Evolutionary conservation across 75 land plant species (phyloP), one percentile per base, ranked within the genome.

Genomic region (Sequoiadendron giganteum): DNA sequence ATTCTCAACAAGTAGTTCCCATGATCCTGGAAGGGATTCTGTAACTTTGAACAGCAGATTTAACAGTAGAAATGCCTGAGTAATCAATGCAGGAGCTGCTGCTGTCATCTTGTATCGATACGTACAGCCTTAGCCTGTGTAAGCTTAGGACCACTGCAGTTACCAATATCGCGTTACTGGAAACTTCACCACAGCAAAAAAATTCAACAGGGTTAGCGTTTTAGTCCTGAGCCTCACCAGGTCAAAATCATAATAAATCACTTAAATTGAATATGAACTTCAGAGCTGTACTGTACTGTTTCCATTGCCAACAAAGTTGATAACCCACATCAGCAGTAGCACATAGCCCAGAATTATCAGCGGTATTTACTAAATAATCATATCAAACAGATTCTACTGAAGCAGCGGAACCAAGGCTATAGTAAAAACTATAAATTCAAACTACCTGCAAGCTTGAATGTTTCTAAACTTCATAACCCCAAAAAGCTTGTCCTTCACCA

Each of bases 1-100:
- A 87, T 93, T 89, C 55, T 91, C 86, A 80, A 87, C 9, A 54
- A 94, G 56, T n/a, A 93, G 54, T 43, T 90, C 88, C 94, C 94
- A 93, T 38, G 88, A 85, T 32, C 93, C 90, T 14, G 89, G 89
- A 3, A 89, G 38, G 28, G 43, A 52, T 30, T 85, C 68, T 55
- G 42, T 40, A 55, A 55, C 65, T 85, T 16, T 85, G 65, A 85
- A 52, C 30, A 85, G 16, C 32, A 85, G 25, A 34, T 54, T 52
- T 38, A 85, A 8, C 68, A 85, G 21, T 49, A 85, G 10, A 54
- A 34, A 10, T 56, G 28, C 36, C 86, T 36, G 65, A 42, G 45
- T 43, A 42, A 25, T 0, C 11, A 82, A 8, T 16, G 84, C 77
- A 75, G 77, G 3, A 11, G 84, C 32, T 10, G 52, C 32, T 28